A percentile compares a stretch with the other conserved stretches of the same genome.
Conservation (phyloP, 2,329 filamentous ascomycete species). For the Incumbomyces delicatus region DNA sequence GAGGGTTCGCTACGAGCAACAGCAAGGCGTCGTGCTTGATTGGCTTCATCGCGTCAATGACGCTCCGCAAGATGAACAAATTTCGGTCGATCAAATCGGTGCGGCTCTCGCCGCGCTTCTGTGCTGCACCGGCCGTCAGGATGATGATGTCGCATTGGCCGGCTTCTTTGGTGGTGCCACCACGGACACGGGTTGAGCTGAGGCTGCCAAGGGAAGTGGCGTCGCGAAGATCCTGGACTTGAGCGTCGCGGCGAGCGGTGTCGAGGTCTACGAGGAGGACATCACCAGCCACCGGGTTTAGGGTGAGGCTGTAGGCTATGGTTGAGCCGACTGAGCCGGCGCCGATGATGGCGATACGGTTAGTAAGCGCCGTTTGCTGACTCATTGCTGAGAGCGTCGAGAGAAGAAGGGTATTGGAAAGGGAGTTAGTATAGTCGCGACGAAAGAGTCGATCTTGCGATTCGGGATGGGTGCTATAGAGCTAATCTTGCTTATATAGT, state of each 20-base stretch:
- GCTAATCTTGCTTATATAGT: no score
- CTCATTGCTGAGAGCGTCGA: background rate
- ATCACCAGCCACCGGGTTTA: constrained; percentile 41
- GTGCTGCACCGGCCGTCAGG: constrained; percentile 46
- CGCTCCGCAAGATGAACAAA: constrained; percentile 38
- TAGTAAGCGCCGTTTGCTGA: background rate
- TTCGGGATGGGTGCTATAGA: no score
- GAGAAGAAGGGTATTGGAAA: background rate
- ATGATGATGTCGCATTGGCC: constrained; percentile 46
- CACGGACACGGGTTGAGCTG: background rate
- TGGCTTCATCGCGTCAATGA: constrained; percentile 40
- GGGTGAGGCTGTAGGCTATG: constrained; percentile 42
- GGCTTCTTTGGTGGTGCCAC: constrained; percentile 30
- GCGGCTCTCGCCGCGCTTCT: constrained; percentile 37
- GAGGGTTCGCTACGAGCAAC: constrained; percentile 45
- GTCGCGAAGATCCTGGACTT: constrained; percentile 45
- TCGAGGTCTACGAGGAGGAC: constrained; percentile 47
- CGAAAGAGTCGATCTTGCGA: no score
- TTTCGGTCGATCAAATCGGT: constrained; percentile 41
- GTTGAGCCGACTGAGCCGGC: constrained; percentile 44
- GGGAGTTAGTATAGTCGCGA: no score
- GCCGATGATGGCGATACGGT: constrained; percentile 41
- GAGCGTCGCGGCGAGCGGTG: constrained; percentile 36
- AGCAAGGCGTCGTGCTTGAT: constrained; percentile 40
- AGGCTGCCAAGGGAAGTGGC: constrained; percentile 21